Percentiles rank a stretch among this genome's conserved stretches.
These are phyloP conservation scores for Rhododendron vialii DNA, from an alignment of 148 eudicot species.

Conservation along the genomic window DNA sequence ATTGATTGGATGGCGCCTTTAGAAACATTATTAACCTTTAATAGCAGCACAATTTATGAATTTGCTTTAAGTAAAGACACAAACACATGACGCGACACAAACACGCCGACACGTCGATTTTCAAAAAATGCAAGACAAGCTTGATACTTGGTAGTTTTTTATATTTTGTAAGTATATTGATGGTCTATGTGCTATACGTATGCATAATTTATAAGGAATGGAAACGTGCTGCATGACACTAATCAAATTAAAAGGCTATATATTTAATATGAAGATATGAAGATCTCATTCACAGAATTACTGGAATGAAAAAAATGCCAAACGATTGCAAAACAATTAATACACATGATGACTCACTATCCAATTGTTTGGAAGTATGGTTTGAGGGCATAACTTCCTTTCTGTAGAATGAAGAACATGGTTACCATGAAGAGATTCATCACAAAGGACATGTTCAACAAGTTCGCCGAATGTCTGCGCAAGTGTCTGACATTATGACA, in stretches of 20 bases:
- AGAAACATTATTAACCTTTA: background rate
- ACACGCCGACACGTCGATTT: background rate
- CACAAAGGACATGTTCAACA: too few species aligned
- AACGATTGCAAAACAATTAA: background rate
- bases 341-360: background rate
- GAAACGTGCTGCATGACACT: background rate
- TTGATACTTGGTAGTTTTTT: background rate
- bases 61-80: background rate
- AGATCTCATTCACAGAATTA: background rate
- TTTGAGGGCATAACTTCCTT: background rate
- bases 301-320: background rate
- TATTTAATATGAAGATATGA: background rate
- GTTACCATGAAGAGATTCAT: too few species aligned
- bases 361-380: background rate
- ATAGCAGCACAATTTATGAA: background rate
- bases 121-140: background rate
- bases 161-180: background rate
- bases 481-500: too few species aligned
- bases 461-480: too few species aligned
- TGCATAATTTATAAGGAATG: background rate
- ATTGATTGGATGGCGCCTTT: background rate
- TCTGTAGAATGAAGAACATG: background rate
- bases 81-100: background rate
- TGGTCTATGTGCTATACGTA: background rate
- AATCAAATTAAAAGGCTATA: background rate